Evolutionary conservation across 2,329 filamentous ascomycete species (phyloP).

Genomic region (Claviceps sp.): DNA sequence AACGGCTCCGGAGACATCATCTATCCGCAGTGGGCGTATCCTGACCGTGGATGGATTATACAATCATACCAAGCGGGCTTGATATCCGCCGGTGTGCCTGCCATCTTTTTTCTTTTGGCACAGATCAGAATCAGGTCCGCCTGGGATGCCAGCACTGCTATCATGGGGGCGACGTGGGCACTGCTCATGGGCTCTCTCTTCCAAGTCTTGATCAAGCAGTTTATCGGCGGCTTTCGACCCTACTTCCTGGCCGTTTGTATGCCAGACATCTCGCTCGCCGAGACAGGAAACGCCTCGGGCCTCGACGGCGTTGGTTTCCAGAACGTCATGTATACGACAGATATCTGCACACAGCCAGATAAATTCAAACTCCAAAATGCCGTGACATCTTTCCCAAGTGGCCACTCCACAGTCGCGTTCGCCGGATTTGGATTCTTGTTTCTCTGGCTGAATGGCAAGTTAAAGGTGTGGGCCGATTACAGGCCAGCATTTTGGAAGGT

Average conservation of each 20-base stretch:
- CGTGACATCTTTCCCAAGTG: constrained; percentile 54
- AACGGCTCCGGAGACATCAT: constrained; percentile 44
- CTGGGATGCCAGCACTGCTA: constrained; percentile 49
- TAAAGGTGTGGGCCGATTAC: constrained; percentile 56
- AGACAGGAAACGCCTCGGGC: constrained; percentile 26
- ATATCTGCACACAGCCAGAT: constrained; percentile 45
- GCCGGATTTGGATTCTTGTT: constrained; percentile 50
- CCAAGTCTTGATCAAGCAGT: constrained; percentile 52
- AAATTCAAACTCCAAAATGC: constrained; percentile 42
- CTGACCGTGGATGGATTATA: constrained; percentile 47
- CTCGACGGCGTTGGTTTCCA: constrained; percentile 36
- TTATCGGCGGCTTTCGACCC: constrained; percentile 50
- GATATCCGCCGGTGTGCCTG: constrained; percentile 42
- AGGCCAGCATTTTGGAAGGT: constrained; percentile 57
- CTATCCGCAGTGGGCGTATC: constrained; percentile 51
- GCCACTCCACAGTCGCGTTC: constrained; percentile 52
- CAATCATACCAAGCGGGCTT: constrained; percentile 45
- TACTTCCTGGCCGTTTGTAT: constrained; percentile 53
- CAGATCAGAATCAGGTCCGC: constrained; percentile 44
- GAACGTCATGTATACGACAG: constrained; percentile 49
- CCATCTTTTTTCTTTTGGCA: constrained; percentile 39
- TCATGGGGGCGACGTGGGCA: constrained; percentile 47
- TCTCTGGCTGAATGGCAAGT: constrained; percentile 57
- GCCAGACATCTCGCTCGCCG: constrained; percentile 34
- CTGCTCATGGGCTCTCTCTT: constrained; percentile 47